These are phyloP conservation scores for Aspergillus unguis DNA, from an alignment of 2,329 filamentous ascomycete species.

Conservation along the genomic window DNA sequence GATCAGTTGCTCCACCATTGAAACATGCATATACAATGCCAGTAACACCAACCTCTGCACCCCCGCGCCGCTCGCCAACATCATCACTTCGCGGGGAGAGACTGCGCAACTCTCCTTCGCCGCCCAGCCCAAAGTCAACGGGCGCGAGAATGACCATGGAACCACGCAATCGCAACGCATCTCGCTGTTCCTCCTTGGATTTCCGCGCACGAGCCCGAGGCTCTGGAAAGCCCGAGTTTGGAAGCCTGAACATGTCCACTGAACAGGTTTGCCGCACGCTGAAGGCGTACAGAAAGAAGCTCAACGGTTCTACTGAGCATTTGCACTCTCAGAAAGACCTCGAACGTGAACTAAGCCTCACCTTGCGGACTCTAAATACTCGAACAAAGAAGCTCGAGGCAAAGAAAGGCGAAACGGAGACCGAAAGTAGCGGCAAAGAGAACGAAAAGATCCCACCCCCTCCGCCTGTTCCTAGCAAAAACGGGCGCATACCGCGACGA, in stretches of 20 bases:
- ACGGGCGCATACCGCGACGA: slow-evolving; percentile 27
- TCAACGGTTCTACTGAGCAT: slow-evolving; percentile 48
- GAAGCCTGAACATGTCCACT: slow-evolving; percentile 51
- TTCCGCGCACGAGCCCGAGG: slow-evolving; percentile 47
- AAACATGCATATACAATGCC: slow-evolving; percentile 31
- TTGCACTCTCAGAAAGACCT: slow-evolving; percentile 53
- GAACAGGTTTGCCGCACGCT: slow-evolving; percentile 58
- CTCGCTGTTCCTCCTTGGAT: slow-evolving; percentile 49
- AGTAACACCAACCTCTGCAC: slow-evolving; percentile 30
- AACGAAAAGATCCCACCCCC: slow-evolving; percentile 25
- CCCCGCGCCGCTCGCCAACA: slow-evolving; percentile 32
- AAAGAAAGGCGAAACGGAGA: slow-evolving; percentile 30
- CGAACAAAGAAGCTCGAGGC: slow-evolving; percentile 29
- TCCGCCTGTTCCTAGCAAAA: slow-evolving; percentile 24
- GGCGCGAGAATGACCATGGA: slow-evolving; percentile 28
- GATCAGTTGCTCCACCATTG: slow-evolving; percentile 43
- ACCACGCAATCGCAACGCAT: slow-evolving; percentile 30
- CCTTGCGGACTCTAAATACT: slow-evolving; percentile 32
- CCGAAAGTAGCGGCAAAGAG: slow-evolving; percentile 40
- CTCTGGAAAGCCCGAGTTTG: slow-evolving; percentile 40
- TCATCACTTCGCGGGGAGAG: slow-evolving; percentile 25
- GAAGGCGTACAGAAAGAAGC: slow-evolving; percentile 57
- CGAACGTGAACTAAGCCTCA: slow-evolving; percentile 54
- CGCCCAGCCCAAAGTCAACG: slow-evolving; percentile 36
- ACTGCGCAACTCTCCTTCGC: slow-evolving; percentile 38